Evolutionary conservation across 1,284 basidiomycete genomes (phyloP).

Genomic region (Naganishia sp.): DNA sequence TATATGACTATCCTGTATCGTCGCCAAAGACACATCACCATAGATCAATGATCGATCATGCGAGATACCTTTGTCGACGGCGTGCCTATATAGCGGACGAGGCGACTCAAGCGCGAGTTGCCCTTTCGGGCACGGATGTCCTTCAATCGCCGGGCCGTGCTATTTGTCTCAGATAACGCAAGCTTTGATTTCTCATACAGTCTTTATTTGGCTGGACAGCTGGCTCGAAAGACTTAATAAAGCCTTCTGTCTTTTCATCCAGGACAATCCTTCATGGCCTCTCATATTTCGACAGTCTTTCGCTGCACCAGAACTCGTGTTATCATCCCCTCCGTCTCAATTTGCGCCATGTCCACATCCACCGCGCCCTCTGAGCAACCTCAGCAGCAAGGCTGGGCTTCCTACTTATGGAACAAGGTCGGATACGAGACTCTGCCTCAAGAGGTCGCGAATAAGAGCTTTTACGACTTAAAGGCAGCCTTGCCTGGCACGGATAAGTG

Average conservation of each 20-base stretch:
- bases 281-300: not conserved
- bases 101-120: slow-evolving; percentile 7
- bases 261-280: not conserved
- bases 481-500: slow-evolving; percentile 48
- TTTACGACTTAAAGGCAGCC: slow-evolving; percentile 54
- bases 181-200: not conserved
- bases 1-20: no score
- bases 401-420: slow-evolving; percentile 29
- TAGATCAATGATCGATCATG: no score
- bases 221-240: not conserved
- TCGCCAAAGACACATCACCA: no score
- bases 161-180: slow-evolving; percentile 18
- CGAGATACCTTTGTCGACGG: no score
- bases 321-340: not conserved
- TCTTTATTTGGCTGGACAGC: no score
- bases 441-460: slow-evolving; percentile 41
- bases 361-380: not conserved
- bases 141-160: slow-evolving; percentile 5
- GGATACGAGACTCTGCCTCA: slow-evolving; percentile 45
- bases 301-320: not conserved
- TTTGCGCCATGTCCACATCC: slow-evolving; percentile 14
- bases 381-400: slow-evolving; percentile 21
- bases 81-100: not conserved
- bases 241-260: not conserved
- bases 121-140: slow-evolving; percentile 3